Base-by-base conservation (phyloP, 1,284 basidiomycete species). In the Anthracocystis walkeri region DNA sequence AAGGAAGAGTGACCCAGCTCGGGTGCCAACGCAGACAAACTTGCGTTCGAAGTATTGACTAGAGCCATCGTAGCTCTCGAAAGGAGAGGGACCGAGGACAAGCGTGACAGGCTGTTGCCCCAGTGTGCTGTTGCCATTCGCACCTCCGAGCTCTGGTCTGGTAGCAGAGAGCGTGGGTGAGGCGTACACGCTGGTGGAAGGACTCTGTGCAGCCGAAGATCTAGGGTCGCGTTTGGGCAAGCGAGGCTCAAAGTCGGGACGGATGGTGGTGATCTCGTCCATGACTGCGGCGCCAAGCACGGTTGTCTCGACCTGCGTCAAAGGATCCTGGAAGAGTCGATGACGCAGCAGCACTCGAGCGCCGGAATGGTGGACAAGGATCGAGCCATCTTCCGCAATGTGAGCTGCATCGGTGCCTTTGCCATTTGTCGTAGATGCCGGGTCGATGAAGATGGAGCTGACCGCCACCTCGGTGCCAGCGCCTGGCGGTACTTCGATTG, bases 1-100 rank as follows among this genome's bases (percentile, higher is more conserved):
- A 1, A 82, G 65, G 50, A 81, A 73, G 16, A 84, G 57, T 0
- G 68, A 65, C 3, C 83, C 83, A 7, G 67, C 55, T 51, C 63
- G 72, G 20, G 83, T 84, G 49, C 83, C 83, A 8, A 79, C 77
- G 25, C 64, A 71, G 7, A 84, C 79, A 55, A 69, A 84, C 58
- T 78, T 78, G 54, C 70, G 76, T 55, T 84, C 83, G 0, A 75
- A 54, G 49, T 79, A 81, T 33, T 63, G 68, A 5, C 71, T 63
- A 5, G 58, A 55, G 18, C 60, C 67, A 3, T 55, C 45, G 48
- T 65, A 66, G 20, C 40, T 57, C 8, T 65, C 59, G 27, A 65
- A 75, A 0, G 68, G 62, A 18, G 55, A 61, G 3, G 65, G 76
- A 6, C 76, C 76, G 4, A 78, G 58, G 4, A 72, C 55, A 20